Conservation (phyloP, 2,329 filamentous ascomycete species). For the Xylaria sp. region DNA sequence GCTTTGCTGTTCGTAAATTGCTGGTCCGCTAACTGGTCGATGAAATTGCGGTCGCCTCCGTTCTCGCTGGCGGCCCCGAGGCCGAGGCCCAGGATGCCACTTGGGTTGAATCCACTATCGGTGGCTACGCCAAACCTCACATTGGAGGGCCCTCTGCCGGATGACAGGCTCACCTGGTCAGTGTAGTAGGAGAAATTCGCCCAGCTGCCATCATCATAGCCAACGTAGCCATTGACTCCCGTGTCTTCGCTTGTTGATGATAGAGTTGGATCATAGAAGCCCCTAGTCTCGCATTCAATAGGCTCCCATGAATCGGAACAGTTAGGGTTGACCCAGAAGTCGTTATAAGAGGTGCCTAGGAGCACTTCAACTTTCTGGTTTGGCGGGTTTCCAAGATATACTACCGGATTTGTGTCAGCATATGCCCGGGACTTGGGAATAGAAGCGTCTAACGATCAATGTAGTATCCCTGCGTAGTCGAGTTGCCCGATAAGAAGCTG, state of each 20-base stretch:
- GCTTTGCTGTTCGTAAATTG: conserved; percentile 1
- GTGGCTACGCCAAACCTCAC: not conserved
- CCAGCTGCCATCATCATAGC: not conserved
- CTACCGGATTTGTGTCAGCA: not conserved
- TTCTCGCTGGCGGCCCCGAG: not conserved
- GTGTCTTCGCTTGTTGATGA: not conserved
- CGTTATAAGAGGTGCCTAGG: not conserved
- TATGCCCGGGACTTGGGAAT: not conserved
- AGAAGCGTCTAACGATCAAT: not conserved
- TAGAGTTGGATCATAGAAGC: not conserved
- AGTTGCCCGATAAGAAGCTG: not conserved
- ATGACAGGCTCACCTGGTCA: not conserved
- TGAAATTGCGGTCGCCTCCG: not conserved
- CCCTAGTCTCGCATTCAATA: not conserved
- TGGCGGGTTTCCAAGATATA: not conserved
- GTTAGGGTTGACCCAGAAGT: not conserved
- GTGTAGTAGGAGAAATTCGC: conserved; percentile 2
- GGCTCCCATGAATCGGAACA: not conserved
- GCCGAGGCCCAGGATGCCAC: not conserved
- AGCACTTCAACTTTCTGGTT: not conserved
- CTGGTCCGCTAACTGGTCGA: not conserved
- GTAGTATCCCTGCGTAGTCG: not conserved
- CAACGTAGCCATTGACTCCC: not conserved
- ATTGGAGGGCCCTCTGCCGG: not conserved
- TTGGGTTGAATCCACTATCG: not conserved